phyloP scores from a whole-genome alignment of 345 rosid genomes.

The Populus nigra region DNA sequence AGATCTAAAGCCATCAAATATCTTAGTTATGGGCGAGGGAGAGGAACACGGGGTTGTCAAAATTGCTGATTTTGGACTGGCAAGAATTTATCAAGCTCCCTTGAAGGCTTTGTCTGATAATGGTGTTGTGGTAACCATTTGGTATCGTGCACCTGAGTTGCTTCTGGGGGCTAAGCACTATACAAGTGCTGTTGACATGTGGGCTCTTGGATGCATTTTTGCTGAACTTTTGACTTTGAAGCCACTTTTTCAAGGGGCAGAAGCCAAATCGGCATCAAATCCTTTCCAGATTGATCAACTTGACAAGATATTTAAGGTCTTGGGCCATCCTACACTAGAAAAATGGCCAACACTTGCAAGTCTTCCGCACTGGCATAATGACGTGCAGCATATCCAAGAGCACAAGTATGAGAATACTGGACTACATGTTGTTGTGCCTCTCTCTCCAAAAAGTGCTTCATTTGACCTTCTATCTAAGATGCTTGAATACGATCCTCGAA shows the following conservation, averaged over 20 bases:
- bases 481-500: constrained; percentile 91
- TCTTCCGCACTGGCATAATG: constrained; percentile 89
- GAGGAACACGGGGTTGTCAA: constrained; percentile 95
- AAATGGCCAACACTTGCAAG: constrained; percentile 86
- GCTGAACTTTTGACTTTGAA: constrained; percentile 94
- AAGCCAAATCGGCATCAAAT: constrained; percentile 74
- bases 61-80: constrained; percentile 97
- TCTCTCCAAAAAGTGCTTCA: constrained; percentile 55
- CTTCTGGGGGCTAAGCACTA: constrained; percentile 98
- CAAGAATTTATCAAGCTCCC: constrained; percentile 94
- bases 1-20: constrained; percentile 96
- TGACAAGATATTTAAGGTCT: constrained; percentile 95
- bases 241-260: constrained; percentile 96
- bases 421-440: constrained; percentile 71
- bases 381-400: constrained; percentile 74
- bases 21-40: constrained; percentile 98
- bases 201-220: constrained; percentile 99
- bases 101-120: constrained; percentile 75
- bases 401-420: constrained; percentile 70
- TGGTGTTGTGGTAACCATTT: constrained; percentile 97
- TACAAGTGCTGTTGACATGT: constrained; percentile 94
- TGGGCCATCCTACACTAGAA: constrained; percentile 91
- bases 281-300: constrained; percentile 97
- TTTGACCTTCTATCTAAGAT: constrained; percentile 85
- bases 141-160: constrained; percentile 99